Evolutionary conservation across 495 filamentous ascomycete species (phyloP), one percentile per base, ranked within the genome.

Genomic region (Mytilinidion resinicola): DNA sequence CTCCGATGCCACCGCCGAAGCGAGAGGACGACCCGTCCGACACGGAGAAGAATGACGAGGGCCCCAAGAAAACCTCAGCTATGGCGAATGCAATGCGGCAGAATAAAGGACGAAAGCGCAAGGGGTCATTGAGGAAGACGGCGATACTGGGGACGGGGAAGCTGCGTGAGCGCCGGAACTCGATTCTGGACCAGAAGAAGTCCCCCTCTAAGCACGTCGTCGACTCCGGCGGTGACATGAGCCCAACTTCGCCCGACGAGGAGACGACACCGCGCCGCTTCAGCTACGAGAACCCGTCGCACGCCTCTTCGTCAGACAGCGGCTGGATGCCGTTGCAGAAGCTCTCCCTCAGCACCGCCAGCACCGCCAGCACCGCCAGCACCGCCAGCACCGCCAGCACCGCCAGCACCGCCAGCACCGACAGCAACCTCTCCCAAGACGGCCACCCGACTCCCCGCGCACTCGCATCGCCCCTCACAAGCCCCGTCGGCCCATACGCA

Each of bases 31-130:
- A 75, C 51, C 62, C 64, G 36, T 62, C 67, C 59, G 25, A 65
- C 65, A 60, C 62, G 71, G 19, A 70, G 67, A 43, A 71, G 71
- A 42, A 73, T 74, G 58, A 74, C 72, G 70, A 64, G 38, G 50
- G 59, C 56, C 49, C 55, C 30, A 48, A 62, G 50, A 49, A 64
- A 19, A 75, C 77, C 9, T 73, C 82, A 62, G 76, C 82, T 56
- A 79, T 82, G 77, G 75, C 79, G 20, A 72, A 71, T 48, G 77
- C 74, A 12, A 69, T 80, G 38, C 55, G 59, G 12, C 80, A 82
- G 38, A 74, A 70, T 48, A 87, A 86, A 66, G 86, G 85, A 9
- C 80, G 90, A 21, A 83, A 85, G 56, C 84, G 91, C 43, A 84
- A 86, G 57, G 69, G 66, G 14, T 74, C 72, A 21, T 52, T 74